These are phyloP conservation scores for Odontarrhena argentea DNA, from an alignment of 345 rosid species.

Conservation along the genomic window DNA sequence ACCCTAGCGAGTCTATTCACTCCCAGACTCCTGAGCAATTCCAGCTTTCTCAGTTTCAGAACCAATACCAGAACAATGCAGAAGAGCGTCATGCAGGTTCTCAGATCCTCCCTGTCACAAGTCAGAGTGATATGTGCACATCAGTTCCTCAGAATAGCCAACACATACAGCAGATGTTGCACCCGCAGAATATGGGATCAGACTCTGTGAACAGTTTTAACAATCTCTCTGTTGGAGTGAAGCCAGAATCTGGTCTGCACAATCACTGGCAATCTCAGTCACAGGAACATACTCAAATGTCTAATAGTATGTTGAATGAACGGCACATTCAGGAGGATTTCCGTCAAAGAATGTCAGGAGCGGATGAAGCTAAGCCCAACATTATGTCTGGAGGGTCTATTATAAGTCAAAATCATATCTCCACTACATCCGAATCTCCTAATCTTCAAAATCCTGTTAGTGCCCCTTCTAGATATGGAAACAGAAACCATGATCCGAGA, in stretches of 20 bases:
- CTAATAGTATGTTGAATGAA: conserved; percentile 55
- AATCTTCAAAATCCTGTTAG: conserved; percentile 43
- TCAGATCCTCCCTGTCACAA: conserved; percentile 53
- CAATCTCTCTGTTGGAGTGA: conserved; percentile 57
- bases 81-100: conserved; percentile 57
- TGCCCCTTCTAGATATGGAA: conserved; percentile 56
- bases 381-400: conserved; percentile 68
- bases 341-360: conserved; percentile 67
- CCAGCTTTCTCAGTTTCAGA: conserved; percentile 69
- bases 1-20: conserved; percentile 53
- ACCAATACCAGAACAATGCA: conserved; percentile 64
- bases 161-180: conserved; percentile 70
- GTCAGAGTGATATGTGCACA: conserved; percentile 53
- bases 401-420: conserved; percentile 48
- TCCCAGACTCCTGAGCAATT: conserved; percentile 67
- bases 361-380: conserved; percentile 80
- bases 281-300: conserved; percentile 55
- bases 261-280: conserved; percentile 69
- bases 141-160: conserved; percentile 62
- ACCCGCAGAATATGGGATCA: conserved; percentile 56
- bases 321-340: conserved; percentile 82
- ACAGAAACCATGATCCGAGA: conserved; percentile 64
- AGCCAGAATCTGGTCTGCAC: conserved; percentile 57
- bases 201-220: conserved; percentile 61
- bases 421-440: conserved; percentile 52